Evolutionary conservation across 129 eudicot genomes (phyloP).

Genomic region (Chrysanthemum lavandulifolium): DNA sequence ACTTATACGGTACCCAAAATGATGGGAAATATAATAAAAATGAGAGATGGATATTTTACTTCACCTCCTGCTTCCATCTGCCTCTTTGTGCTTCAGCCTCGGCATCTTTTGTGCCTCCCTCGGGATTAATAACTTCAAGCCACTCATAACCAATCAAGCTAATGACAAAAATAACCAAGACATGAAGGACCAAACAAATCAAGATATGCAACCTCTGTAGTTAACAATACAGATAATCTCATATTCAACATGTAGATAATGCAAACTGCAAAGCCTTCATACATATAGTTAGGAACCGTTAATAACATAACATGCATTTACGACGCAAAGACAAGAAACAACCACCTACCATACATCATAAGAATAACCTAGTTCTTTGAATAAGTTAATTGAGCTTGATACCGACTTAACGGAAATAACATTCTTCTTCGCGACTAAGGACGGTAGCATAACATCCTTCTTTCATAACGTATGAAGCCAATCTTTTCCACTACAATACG

Average conservation of each 20-base stretch:
- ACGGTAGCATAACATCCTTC: slow-evolving; percentile 9
- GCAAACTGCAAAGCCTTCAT: slow-evolving; percentile 9
- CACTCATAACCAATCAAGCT: slow-evolving; percentile 76
- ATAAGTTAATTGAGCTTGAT: not conserved
- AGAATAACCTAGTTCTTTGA: not conserved
- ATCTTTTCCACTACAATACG: too few relatives aligned
- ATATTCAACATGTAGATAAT: not conserved
- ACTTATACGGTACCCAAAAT: not conserved
- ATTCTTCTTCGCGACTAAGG: slow-evolving; percentile 8
- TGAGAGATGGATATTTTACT: slow-evolving; percentile 6
- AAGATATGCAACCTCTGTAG: not conserved
- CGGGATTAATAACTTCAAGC: slow-evolving; percentile 85
- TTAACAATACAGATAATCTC: slow-evolving; percentile 13
- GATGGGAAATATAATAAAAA: slow-evolving; percentile 9
- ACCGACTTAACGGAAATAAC: not conserved
- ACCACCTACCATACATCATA: not conserved
- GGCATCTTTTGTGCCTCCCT: slow-evolving; percentile 90
- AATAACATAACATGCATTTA: not conserved
- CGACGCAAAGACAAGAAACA: not conserved
- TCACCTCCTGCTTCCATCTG: slow-evolving; percentile 85
- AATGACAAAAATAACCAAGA: slow-evolving; percentile 21
- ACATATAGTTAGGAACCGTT: slow-evolving; percentile 5
- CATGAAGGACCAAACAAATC: slow-evolving; percentile 10
- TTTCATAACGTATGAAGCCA: not conserved
- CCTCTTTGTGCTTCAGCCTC: slow-evolving; percentile 84